Evolutionary conservation across 2,329 filamentous ascomycete genomes (phyloP), one percentile per base, ranked within the genome.

Genomic region (Aspergillus ochraceus): DNA sequence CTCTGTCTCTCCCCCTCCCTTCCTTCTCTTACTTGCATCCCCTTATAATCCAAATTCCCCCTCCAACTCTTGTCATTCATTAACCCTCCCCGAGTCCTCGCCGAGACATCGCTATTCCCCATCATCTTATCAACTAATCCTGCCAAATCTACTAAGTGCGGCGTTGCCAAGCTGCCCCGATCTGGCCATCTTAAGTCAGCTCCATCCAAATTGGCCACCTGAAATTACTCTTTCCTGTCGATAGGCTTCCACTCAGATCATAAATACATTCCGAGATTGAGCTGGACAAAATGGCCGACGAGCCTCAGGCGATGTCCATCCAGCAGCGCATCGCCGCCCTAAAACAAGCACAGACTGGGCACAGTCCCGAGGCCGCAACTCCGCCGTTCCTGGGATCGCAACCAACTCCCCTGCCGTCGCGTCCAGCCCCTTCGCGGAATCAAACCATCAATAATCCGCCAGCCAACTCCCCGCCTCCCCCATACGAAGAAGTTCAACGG

Each of bases 261-360:
- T 22, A n/a, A 11, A 51, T 46, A 14, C n/a, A 12, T 8, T 14
- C 9, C 45, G 10, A 19, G 6, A n/a, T 42, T 8, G 17, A n/a
- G 36, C 11, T 24, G 26, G 26, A 52, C 32, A 64, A 50, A 24
- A 79, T 79, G 76, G 71, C 74, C 17, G 76, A 79, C 64, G 77
- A 79, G 67, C 67, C 74, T 10, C 76, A 76, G 64, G 69, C 76
- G 54, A 70, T 76, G 60, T 79, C 78, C 12, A 77, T 81, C 49
- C 77, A 80, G 64, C 71, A 80, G 66, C 76, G 79, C 50, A 80
- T 81, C 59, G 76, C 76, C 56, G 75, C 77, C 36, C 69, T 81
- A 56, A 80, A 80, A 60, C 74, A 75, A 60, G 71, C 76, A 46
- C 79, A 80, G 62, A 66, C 77, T 56, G 74, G 72, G 53, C 72